Evolutionary conservation across 441 rosid genomes (phyloP), one percentile per base, ranked within the genome.

Genomic region (Rhodomyrtus psidioides): DNA sequence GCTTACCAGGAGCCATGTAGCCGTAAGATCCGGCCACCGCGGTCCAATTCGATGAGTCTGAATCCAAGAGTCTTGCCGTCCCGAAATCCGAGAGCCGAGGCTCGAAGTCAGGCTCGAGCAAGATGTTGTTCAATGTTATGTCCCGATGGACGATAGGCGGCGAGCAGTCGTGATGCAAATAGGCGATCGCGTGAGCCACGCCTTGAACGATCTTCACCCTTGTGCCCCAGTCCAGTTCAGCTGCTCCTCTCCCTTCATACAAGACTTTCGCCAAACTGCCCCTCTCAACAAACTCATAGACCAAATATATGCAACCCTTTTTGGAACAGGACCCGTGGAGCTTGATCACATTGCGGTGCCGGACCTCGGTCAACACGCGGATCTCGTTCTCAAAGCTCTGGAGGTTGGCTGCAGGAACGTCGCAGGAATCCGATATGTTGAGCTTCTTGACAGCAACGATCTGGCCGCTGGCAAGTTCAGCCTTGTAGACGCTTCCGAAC

Each of bases 1-100:
- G 7, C 26, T n/a, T 85, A 88, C 90, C 81, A 46, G 90, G 91
- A 60, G 90, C 90, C 21, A 85, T 86, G 42, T 88, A 88, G 16
- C 90, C 90, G 12, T 83, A 90, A 26, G 91, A 83, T 21, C 89
- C 87, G n/a, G 83, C 39, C 70, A 59, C 21, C 7, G 10, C 0
- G 4, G 70, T 59, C 70, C 39, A 59, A 59, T 59, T 59, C 86
- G 27, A 82, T 24, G 13, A 54, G 53, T 46, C 75, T 23, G 39
- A 85, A 70, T 56, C 53, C 84, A 90, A 84, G 83, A 90, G 54
- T 85, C 86, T 88, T 10, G 90, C 89, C 14, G 51, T 86, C 51
- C 88, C 88, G 14, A 88, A 90, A 83, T 90, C 86, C 1, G 88
- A 86, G 59, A 90, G 42, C 83, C 54, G 84, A 57, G 90, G 85